Conservation (phyloP, 441 rosid species). For the Erodium texanum region DNA sequence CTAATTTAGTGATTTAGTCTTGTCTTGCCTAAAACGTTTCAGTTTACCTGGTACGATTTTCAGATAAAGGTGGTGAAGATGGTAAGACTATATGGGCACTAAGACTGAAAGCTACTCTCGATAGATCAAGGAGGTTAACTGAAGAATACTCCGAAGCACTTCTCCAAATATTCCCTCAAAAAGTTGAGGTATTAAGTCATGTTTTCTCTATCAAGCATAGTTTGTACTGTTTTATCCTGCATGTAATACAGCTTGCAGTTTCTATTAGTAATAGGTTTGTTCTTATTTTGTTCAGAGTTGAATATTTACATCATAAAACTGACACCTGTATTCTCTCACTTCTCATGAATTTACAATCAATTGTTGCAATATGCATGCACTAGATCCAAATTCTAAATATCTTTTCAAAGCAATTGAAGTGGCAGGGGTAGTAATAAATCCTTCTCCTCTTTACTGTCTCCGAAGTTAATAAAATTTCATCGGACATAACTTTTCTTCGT, state of each 20-base stretch:
- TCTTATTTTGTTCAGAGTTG: not conserved
- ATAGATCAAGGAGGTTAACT: conserved; percentile 83
- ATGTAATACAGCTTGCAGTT: not conserved
- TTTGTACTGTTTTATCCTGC: not conserved
- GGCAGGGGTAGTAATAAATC: not conserved
- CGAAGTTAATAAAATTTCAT: not conserved
- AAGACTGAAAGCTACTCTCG: conserved; percentile 93
- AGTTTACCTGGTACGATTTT: not conserved
- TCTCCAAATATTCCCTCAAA: conserved; percentile 70
- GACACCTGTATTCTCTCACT: not conserved
- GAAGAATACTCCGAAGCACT: conserved; percentile 89
- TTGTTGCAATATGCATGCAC: not conserved
- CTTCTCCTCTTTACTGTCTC: not conserved
- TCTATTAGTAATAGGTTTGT: conserved; percentile 7
- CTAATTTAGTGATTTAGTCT: not conserved
- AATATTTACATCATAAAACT: not conserved
- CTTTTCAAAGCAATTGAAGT: not conserved
- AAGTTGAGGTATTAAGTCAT: conserved; percentile 60
- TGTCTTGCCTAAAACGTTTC: not conserved
- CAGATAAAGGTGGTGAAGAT: conserved; percentile 64
- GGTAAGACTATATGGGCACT: conserved; percentile 78
- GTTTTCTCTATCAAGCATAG: not conserved
- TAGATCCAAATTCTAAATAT: not conserved
- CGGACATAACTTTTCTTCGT: not conserved
- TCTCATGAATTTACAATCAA: not conserved